phyloP scores from a whole-genome alignment of 306 rosid species.

The Prinsepia uniflora region DNA sequence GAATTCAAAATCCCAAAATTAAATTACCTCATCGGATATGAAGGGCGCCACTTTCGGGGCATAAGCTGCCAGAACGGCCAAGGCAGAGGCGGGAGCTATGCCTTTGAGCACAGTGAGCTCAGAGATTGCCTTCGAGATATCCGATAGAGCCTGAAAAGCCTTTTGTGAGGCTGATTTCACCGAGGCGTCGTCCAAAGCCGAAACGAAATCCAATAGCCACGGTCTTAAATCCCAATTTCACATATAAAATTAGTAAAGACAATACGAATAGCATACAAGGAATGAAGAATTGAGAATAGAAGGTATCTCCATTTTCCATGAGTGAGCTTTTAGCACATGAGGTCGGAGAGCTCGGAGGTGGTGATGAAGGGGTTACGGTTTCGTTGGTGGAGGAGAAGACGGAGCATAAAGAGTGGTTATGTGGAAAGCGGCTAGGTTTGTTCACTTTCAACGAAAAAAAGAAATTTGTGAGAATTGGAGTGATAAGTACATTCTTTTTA shows the following conservation, averaged over 20 bases:
- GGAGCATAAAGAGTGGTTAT: slow-evolving; percentile 26
- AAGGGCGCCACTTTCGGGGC: slow-evolving; percentile 73
- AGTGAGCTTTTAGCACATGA: slow-evolving; percentile 93
- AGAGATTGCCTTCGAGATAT: slow-evolving; percentile 55
- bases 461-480: too few relatives aligned
- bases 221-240: slow-evolving; percentile 47
- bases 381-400: slow-evolving; percentile 56
- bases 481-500: too few relatives aligned
- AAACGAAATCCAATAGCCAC: slow-evolving; percentile 77
- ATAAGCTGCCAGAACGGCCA: slow-evolving; percentile 73
- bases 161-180: slow-evolving; percentile 61
- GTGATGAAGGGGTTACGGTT: slow-evolving; percentile 84
- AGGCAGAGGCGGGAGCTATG: slow-evolving; percentile 88
- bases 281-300: background rate
- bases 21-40: slow-evolving; percentile 85
- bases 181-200: slow-evolving; percentile 51
- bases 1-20: background rate
- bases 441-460: too few relatives aligned
- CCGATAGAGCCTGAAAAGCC: slow-evolving; percentile 67
- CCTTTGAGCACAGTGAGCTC: slow-evolving; percentile 80
- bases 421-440: too few relatives aligned
- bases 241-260: background rate
- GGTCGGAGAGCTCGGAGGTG: slow-evolving; percentile 59
- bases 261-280: background rate
- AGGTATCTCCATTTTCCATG: slow-evolving; percentile 88